phyloP scores from a whole-genome alignment of 495 filamentous ascomycete genomes.

The Annulohypoxylon stygium region DNA sequence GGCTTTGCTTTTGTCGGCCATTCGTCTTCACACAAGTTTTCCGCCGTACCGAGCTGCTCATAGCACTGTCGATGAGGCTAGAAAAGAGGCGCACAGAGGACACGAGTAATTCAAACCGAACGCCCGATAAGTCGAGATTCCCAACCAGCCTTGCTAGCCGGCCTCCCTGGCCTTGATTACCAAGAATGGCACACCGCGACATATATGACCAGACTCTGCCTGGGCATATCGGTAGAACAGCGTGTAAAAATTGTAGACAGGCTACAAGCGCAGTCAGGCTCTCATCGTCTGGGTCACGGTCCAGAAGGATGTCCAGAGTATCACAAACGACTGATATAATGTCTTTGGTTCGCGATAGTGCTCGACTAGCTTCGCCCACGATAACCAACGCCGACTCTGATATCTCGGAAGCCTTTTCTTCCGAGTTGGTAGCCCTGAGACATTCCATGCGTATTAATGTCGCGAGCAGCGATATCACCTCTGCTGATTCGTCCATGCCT shows the following conservation, averaged over 20 bases:
- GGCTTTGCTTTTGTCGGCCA: constrained; percentile 64
- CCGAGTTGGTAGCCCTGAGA: constrained; percentile 45
- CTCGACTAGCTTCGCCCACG: constrained; percentile 78
- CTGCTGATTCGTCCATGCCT: constrained; percentile 54
- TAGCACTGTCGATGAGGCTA: constrained; percentile 79
- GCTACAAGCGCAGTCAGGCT: constrained; percentile 74
- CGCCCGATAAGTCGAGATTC: constrained; percentile 78
- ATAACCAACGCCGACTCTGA: constrained; percentile 61
- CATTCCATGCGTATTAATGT: constrained; percentile 57
- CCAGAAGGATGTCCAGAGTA: constrained; percentile 81
- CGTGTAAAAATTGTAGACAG: constrained; percentile 83
- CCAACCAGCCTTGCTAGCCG: constrained; percentile 79
- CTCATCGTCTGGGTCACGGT: constrained; percentile 64
- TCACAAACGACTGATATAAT: constrained; percentile 85
- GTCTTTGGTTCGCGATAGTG: constrained; percentile 78
- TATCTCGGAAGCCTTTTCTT: constrained; percentile 35
- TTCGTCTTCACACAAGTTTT: constrained; percentile 67
- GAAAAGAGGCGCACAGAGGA: constrained; percentile 80
- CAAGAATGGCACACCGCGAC: constrained; percentile 80
- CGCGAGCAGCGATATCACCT: constrained; percentile 57
- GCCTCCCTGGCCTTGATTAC: constrained; percentile 77
- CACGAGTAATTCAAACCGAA: constrained; percentile 81
- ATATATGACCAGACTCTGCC: constrained; percentile 91
- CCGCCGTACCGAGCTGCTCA: constrained; percentile 77
- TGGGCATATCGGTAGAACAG: constrained; percentile 76